Percentiles rank a stretch among this genome's conserved stretches.
Evolutionary conservation across 371 early-diverging fungal genomes (phyloP).

Genomic region (Mortierella sp.): DNA sequence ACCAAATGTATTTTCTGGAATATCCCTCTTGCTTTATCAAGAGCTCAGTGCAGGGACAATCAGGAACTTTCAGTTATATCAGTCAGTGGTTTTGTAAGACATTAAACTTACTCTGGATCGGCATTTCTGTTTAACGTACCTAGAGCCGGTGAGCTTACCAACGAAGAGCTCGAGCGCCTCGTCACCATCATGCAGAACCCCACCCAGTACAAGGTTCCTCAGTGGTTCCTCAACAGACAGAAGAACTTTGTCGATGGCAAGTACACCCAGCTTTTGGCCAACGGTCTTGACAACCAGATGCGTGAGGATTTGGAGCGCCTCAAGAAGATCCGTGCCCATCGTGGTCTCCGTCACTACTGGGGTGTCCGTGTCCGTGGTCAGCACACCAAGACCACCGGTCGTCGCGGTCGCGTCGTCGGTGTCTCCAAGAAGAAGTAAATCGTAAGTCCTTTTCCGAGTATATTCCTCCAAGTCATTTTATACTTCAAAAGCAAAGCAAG

Average conservation of each 20-base stretch:
- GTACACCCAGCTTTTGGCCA: constrained; percentile 94
- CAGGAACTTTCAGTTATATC: constrained; percentile 1
- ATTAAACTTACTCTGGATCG: not conserved
- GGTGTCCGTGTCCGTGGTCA: constrained; percentile 96
- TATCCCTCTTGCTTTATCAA: not conserved
- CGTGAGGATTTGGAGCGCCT: constrained; percentile 97
- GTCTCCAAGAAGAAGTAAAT: constrained; percentile 96
- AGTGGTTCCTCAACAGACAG: constrained; percentile 99
- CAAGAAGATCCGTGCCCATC: constrained; percentile 96
- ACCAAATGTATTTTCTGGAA: not conserved
- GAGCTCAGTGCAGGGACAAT: not conserved
- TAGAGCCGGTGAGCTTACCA: constrained; percentile 97
- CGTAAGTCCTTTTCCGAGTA: constrained; percentile 27
- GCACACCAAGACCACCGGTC: constrained; percentile 98
- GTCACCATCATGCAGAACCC: constrained; percentile 94
- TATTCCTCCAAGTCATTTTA: not conserved
- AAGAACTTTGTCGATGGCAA: constrained; percentile 97
- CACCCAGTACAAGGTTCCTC: constrained; percentile 96
- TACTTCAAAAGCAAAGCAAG: not conserved
- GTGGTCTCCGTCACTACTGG: constrained; percentile 97
- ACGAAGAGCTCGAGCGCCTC: constrained; percentile 93
- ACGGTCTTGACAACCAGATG: constrained; percentile 94
- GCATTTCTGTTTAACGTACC: constrained; percentile 1
- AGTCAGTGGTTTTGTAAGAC: not conserved
- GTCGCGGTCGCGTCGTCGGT: constrained; percentile 97